Percentiles rank a stretch among this genome's conserved stretches.
Conservation (phyloP, 192 early-diverging fungal species). For the Dissophora globulifera region DNA sequence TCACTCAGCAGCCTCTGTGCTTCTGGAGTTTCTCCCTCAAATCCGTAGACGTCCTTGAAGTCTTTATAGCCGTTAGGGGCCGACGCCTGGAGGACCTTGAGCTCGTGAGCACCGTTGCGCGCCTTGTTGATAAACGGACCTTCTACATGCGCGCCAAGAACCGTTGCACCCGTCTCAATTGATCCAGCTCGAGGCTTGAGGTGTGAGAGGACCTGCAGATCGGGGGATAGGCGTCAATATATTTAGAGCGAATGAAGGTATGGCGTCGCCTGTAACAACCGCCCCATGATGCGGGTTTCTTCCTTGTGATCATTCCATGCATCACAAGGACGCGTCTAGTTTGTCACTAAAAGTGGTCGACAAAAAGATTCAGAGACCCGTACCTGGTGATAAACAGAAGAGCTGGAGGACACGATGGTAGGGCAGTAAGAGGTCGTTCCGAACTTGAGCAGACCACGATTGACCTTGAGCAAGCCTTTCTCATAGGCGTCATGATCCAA, state of each 20-base stretch:
- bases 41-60: constrained; percentile 78
- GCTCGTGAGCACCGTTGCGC: constrained; percentile 81
- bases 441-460: constrained; percentile 78
- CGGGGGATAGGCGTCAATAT: neutral
- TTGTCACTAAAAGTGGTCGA: constrained; percentile 5
- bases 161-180: constrained; percentile 68
- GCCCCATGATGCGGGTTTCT: too few relatives aligned
- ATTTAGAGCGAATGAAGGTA: neutral
- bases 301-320: too few relatives aligned
- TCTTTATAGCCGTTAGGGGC: constrained; percentile 68
- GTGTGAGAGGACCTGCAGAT: constrained; percentile 55
- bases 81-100: constrained; percentile 63
- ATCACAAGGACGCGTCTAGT: constrained; percentile 5
- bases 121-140: constrained; percentile 72
- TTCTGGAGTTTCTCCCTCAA: constrained; percentile 55
- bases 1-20: constrained; percentile 41
- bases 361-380: neutral
- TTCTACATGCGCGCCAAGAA: constrained; percentile 71
- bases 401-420: constrained; percentile 78
- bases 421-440: constrained; percentile 87
- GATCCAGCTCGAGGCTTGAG: constrained; percentile 73
- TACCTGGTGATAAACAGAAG: constrained; percentile 77
- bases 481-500: constrained; percentile 71
- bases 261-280: neutral
- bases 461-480: constrained; percentile 70